A percentile compares a stretch with the other conserved stretches of the same genome.
These are phyloP conservation scores for Pelagophyceae sp. DNA, from an alignment of 352 stramenopile species.

Conservation along the genomic window DNA sequence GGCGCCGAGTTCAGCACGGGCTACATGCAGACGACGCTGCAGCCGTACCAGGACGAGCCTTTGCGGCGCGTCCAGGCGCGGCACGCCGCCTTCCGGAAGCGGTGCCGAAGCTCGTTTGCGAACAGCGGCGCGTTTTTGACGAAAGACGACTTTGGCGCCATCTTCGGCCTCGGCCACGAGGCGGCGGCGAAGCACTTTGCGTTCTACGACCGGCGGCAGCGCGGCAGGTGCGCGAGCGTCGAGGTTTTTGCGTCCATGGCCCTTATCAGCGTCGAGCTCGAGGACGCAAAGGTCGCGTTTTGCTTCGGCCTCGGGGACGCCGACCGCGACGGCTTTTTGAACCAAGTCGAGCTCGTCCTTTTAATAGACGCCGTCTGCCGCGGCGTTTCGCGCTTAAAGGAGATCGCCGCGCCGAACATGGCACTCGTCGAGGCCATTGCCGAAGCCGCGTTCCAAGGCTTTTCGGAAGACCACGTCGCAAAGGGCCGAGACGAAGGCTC, in stretches of 20 bases:
- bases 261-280: background rate
- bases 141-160: background rate
- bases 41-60: background rate
- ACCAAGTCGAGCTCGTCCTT: background rate
- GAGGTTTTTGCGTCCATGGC: background rate
- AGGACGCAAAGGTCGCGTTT: slow-evolving; percentile 1
- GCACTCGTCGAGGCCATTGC: background rate
- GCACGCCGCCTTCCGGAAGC: background rate
- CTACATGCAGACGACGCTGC: background rate
- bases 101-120: background rate
- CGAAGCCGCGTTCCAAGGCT: background rate
- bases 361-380: background rate
- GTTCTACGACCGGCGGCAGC: background rate
- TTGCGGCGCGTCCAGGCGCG: background rate
- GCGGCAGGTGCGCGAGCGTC: background rate
- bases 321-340: slow-evolving; percentile 2
- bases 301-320: background rate
- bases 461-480: background rate
- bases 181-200: background rate
- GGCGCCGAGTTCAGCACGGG: background rate
- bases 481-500: background rate
- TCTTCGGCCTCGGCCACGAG: background rate
- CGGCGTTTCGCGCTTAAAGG: slow-evolving; percentile 5
- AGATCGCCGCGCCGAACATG: background rate
- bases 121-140: slow-evolving; percentile 1